These are phyloP conservation scores for Hygrophila difformis DNA, from an alignment of 257 asterid genomes.

Conservation along the genomic window DNA sequence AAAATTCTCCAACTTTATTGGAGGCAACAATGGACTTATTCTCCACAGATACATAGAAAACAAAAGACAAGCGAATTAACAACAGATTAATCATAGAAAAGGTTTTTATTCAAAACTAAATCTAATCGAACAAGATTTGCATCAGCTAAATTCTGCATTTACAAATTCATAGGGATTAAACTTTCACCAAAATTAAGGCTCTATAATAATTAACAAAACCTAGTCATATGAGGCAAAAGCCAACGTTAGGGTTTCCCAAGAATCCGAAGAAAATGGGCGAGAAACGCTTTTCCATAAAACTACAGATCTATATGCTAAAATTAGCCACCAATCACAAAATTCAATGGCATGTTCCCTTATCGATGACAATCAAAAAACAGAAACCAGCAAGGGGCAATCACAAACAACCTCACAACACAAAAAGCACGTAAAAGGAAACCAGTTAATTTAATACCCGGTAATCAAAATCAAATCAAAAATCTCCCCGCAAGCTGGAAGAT, in stretches of 20 bases:
- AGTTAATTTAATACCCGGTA: slow-evolving; percentile 21
- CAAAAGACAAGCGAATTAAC: too few species aligned
- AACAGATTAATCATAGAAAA: too few species aligned
- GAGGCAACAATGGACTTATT: too few species aligned
- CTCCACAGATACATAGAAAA: too few species aligned
- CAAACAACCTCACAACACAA: too few species aligned
- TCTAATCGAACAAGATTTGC: slow-evolving; percentile 27
- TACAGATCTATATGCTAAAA: slow-evolving; percentile 23
- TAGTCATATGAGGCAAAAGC: slow-evolving; percentile 25
- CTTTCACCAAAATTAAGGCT: too few species aligned
- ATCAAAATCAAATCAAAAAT: slow-evolving; percentile 12
- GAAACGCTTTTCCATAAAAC: slow-evolving; percentile 19
- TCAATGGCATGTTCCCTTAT: slow-evolving; percentile 4
- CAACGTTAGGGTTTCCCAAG: slow-evolving; percentile 52
- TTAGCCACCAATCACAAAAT: slow-evolving; percentile 18
- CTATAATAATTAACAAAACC: too few species aligned
- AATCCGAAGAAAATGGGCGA: slow-evolving; percentile 1
- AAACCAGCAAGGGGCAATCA: slow-evolving; percentile 1
- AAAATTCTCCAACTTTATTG: slow-evolving; percentile 10
- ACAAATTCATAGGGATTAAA: not conserved
- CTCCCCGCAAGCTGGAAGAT: slow-evolving; percentile 7
- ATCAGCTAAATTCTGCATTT: slow-evolving; percentile 15
- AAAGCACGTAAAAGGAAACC: not conserved
- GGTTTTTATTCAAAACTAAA: slow-evolving; percentile 23
- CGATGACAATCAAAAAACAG: slow-evolving; percentile 3